These are phyloP conservation scores for Chlorella sp. DNA, from an alignment of 139 green algal genomes.

Conservation along the genomic window DNA sequence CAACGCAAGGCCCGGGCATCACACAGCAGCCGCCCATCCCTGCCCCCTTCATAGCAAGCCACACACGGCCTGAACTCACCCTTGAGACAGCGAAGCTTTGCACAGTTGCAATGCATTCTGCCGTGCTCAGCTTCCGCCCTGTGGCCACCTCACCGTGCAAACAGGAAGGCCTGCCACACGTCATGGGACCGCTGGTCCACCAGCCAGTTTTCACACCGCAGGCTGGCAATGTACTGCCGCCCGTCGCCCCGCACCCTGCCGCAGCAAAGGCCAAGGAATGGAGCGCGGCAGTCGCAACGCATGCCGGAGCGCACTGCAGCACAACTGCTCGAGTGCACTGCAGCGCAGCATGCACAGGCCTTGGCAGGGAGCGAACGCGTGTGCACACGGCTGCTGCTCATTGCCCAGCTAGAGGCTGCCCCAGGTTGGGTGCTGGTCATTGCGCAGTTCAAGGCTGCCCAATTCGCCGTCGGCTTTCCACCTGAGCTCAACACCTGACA, in stretches of 20 bases:
- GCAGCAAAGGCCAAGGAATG: not conserved
- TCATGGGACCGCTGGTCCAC: slow-evolving; percentile 53
- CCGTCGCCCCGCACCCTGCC: slow-evolving; percentile 56
- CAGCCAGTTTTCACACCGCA: slow-evolving; percentile 68
- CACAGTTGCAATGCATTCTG: not conserved
- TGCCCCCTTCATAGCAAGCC: too few relatives aligned
- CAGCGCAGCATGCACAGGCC: not conserved
- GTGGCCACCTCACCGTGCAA: slow-evolving; percentile 44
- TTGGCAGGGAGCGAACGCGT: too few relatives aligned
- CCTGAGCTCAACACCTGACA: not conserved
- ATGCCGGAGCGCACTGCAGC: not conserved
- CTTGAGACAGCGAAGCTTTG: not conserved
- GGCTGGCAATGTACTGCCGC: slow-evolving; percentile 63
- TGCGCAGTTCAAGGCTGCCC: too few relatives aligned
- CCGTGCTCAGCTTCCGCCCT: not conserved
- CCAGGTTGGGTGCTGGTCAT: too few relatives aligned
- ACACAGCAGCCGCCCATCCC: too few relatives aligned
- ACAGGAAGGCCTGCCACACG: slow-evolving; percentile 69
- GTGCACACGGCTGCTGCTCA: too few relatives aligned
- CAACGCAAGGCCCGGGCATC: too few relatives aligned
- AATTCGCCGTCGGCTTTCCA: too few relatives aligned
- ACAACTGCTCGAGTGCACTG: not conserved
- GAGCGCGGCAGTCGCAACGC: not conserved
- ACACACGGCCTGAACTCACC: not conserved
- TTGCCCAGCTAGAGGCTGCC: too few relatives aligned